Base-by-base conservation (phyloP, 148 eudicot genomes). In the Mesembryanthemum crystallinum region DNA sequence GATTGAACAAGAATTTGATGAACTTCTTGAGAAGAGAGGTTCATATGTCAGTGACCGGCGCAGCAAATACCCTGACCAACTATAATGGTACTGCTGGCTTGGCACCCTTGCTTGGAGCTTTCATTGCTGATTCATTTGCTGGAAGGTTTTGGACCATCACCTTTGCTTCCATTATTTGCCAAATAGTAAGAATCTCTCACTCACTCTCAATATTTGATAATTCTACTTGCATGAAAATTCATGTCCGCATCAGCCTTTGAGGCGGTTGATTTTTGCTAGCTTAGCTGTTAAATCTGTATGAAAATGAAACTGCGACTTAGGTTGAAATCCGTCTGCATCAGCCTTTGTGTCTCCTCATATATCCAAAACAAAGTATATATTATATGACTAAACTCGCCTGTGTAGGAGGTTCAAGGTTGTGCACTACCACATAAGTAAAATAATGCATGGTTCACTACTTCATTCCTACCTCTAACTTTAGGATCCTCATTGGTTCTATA, bases 141-240 rank as follows among this genome's bases (percentile, higher is more conserved):
- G 93, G 93, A 25, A 80, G 85, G 21, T 89, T 86, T 54, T 87
- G 85, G 88, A 89, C 93, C 21, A 86, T 89, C 51, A 72, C 87
- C 47, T 57, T 84, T 27, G 91, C 88, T 67, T 84, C 83, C 10
- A 54, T 87, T 39, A 29, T 89, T 45, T 89, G 86, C 77, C 78
- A 72, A 74, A 42, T 89, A 87, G 93, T 89, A 28, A 28, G 33
- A 33, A 13, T 25, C 18, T 61, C 12, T 28, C 18, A 9, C 64
- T 29, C 35, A 5, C 18, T 27, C 64, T 28, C 32, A 14, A 0
- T 17, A 23, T 18, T 18, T 18, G 23, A 55, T 23, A 20, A 12
- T 7, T 0, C 21, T 23, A 55, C 21, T 55, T 23, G n/a, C n/a
- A 55, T 55, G 59, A 17, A 23, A 55, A 55, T 18, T 20, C 24